A percentile compares a stretch with the other conserved stretches of the same genome.
Conservation (phyloP, 257 asterid species). For the Lavandula angustifolia region DNA sequence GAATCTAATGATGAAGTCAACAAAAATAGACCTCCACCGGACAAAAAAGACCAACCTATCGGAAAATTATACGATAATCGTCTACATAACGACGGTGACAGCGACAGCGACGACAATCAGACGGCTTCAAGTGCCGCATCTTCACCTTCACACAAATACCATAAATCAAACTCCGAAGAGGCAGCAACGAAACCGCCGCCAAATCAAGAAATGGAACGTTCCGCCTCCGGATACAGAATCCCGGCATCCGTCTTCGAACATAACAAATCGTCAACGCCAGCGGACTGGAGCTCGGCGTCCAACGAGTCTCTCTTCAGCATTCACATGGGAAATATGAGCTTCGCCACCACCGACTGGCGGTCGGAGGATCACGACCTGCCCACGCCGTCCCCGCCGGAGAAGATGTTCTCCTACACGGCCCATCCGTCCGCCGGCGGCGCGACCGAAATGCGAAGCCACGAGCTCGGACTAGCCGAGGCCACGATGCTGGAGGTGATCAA, state of each 20-base stretch:
- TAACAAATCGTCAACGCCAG: slow-evolving; percentile 35
- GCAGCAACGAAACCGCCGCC: slow-evolving; percentile 40
- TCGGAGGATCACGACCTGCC: slow-evolving; percentile 37
- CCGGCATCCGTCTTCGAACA: slow-evolving; percentile 51
- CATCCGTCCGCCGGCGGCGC: background rate
- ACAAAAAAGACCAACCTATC: slow-evolving; percentile 4
- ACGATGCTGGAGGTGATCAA: slow-evolving; percentile 41
- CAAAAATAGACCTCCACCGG: slow-evolving; percentile 13
- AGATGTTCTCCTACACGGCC: slow-evolving; percentile 37
- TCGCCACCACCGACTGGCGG: slow-evolving; percentile 39
- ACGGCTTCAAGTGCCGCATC: slow-evolving; percentile 14
- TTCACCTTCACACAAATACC: background rate
- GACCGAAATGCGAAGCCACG: slow-evolving; percentile 33
- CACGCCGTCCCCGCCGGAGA: slow-evolving; percentile 23
- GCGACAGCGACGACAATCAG: background rate
- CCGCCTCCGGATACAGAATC: slow-evolving; percentile 32
- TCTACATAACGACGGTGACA: background rate
- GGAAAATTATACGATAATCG: background rate
- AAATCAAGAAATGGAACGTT: slow-evolving; percentile 43
- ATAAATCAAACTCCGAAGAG: background rate
- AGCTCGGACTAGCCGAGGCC: slow-evolving; percentile 38
- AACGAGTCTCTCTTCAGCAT: slow-evolving; percentile 67
- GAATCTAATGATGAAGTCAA: slow-evolving; percentile 27
- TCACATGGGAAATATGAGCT: slow-evolving; percentile 55
- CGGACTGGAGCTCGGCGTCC: slow-evolving; percentile 59